Evolutionary conservation across 1,284 basidiomycete genomes (phyloP), one percentile per base, ranked within the genome.

Genomic region (Amylostereum areolatum): DNA sequence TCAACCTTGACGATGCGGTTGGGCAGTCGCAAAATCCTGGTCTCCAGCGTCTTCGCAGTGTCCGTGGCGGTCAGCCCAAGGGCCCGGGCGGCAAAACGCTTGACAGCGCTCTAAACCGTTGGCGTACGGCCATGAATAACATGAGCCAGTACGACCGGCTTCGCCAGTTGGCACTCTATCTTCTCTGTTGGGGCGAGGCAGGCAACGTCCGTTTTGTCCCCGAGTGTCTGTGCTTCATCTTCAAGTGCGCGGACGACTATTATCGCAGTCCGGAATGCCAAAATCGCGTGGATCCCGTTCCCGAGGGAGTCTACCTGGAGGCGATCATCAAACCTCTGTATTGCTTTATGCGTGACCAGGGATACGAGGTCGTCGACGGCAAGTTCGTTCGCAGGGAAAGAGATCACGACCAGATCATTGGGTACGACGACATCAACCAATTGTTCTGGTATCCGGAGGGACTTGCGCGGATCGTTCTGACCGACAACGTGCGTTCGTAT

Each of bases 401-500:
- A 66, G 97, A 99, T 63, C 97, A 99, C 69, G 85, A 95, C 57
- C 75, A 92, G 60, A 92, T 97, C 65, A 97, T 98, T 61, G 96
- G 96, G 28, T 99, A 99, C 66, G 96, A 99, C 67, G 96, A 99
- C 65, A 92, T 99, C 71, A 99, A 99, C 69, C 97, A 99, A 66
- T 75, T 99, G 25, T 99, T 99, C 73, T 99, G 96, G 96, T 99
- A 99, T 67, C 97, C 97, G 5, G 97, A 99, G 68, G 96, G 96
- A 48, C 81, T 99, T 55, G 89, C 91, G 4, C 85, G 92, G 59
- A 98, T 99, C 59, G 80, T 92, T 9, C 77, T 99, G 32, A 80
- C 77, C 47, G 94, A 97, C 68, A 89, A 89, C 62, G 89, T 90
- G 59, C 48, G 81, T 71, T 46, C 11, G 24, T 11, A 24, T 30